Conservation (phyloP, 192 early-diverging fungal genomes). For the Gigaspora rosea region DNA sequence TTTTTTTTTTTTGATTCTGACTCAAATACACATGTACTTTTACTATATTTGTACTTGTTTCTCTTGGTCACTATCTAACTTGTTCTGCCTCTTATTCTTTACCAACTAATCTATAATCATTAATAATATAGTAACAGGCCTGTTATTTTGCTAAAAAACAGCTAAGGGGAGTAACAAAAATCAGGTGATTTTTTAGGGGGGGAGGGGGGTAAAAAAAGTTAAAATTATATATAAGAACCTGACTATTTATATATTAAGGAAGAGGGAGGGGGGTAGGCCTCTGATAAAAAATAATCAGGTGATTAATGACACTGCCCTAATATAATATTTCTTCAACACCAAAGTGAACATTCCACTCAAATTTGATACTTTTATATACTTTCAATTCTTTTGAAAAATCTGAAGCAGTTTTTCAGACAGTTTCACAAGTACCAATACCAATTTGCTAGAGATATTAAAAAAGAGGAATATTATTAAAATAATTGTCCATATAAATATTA, state of each 20-base stretch:
- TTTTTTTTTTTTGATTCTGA: neutral
- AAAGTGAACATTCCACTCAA: constrained; percentile 24
- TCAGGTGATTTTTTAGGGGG: too few species aligned
- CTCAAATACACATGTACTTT: constrained; percentile 11
- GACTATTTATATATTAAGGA: too few species aligned
- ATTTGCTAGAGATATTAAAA: constrained; percentile 28
- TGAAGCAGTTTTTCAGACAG: constrained; percentile 23
- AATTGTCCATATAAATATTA: constrained; percentile 32
- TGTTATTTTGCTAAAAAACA: constrained; percentile 33
- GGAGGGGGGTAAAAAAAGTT: too few species aligned
- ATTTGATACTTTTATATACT: constrained; percentile 5
- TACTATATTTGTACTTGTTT: constrained; percentile 24
- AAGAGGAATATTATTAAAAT: constrained; percentile 35
- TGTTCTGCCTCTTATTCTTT: neutral
- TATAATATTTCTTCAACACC: constrained; percentile 24
- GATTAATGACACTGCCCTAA: too few species aligned
- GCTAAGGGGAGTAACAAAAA: too few species aligned
- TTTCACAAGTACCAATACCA: constrained; percentile 33
- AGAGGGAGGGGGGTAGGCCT: too few species aligned
- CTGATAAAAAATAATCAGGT: too few species aligned
- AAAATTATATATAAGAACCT: too few species aligned
- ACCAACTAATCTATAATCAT: constrained; percentile 19
- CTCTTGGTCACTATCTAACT: neutral
- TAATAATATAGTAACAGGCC: constrained; percentile 34
- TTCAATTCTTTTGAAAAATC: constrained; percentile 11